Base-by-base conservation (phyloP, 768 basidiomycete genomes). In the Boletellus emodensis region DNA sequence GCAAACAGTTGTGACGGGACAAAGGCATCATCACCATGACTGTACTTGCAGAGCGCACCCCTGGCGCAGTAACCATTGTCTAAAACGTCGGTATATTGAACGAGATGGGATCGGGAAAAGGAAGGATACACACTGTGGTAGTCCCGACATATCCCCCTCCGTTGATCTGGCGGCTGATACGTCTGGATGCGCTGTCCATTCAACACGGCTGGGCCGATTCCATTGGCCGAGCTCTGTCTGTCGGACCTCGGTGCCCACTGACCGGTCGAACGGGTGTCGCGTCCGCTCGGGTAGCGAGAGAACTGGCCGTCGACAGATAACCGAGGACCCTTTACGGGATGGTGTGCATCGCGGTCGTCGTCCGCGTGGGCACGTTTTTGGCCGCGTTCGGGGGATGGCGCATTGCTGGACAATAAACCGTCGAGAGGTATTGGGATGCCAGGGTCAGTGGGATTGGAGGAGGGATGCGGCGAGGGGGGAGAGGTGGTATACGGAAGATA, bases 1-100 rank as follows among this genome's bases (percentile, higher is more conserved):
- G 80, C 75, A 59, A 83, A 87, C 28, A 90, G 64, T 55, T 83
- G 84, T 0, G 78, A 80, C 0, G 87, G 90, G 9, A 89, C 73
- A 44, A 90, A 82, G 28, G 90, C 88, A 63, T 94, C 90, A 2
- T 91, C 90, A 34, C 90, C 92, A 60, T 98, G 94, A 53, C 89
- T 92, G 69, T 83, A 97, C 64, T 91, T 93, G 77, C 94, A 98
- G 53, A 79, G 78, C 17, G 80, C 84, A 41, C 94, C 94, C 30
- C 93, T 83, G 36, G 89, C 81, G 60, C 94, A 98, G 70, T 85
- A 96, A 1, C 94, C 94, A 51, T 84, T 84, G 63, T 94, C 94
- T 97, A 57, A 8, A 44, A 30, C 30, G 30, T 9, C 53, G 40
- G 49, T 17, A 49, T 46, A 46, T 54, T 54, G 51, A 48, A 51